Evolutionary conservation across 1,284 basidiomycete species (phyloP).

Genomic region (Cryptococcus sp.): DNA sequence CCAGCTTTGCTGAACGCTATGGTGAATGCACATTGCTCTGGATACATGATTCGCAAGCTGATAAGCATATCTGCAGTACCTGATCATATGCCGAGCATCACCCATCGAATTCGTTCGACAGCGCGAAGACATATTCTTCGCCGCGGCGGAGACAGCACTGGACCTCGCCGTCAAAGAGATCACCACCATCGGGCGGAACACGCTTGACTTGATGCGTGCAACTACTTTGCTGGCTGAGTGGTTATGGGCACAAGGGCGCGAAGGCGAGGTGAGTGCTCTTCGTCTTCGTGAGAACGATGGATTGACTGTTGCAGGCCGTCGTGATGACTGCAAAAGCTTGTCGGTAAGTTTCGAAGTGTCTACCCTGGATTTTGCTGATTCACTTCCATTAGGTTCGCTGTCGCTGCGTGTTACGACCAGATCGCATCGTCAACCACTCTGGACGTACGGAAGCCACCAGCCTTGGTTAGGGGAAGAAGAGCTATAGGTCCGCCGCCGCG

Average conservation of each 20-base stretch:
- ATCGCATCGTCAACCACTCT: constrained; percentile 11
- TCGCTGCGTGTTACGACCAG: constrained; percentile 11
- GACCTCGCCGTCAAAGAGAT: constrained; percentile 6
- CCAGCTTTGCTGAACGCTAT: constrained; percentile 16
- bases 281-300: not conserved
- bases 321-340: constrained; percentile 5
- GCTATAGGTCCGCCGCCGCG: not conserved
- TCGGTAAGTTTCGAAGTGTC: constrained; percentile 10
- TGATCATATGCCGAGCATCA: constrained; percentile 16
- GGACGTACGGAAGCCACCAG: not conserved
- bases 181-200: not conserved
- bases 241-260: constrained; percentile 10
- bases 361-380: not conserved
- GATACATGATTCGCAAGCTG: not conserved
- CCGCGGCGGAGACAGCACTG: constrained; percentile 6
- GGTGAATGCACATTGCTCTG: constrained; percentile 6
- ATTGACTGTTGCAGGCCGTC: constrained; percentile 6
- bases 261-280: constrained; percentile 12
- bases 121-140: constrained; percentile 11
- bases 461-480: not conserved
- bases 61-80: constrained; percentile 7
- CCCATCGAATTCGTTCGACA: constrained; percentile 9
- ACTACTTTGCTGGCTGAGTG: constrained; percentile 13
- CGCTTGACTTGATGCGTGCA: constrained; percentile 18
- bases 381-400: constrained; percentile 8